Evolutionary conservation across 495 filamentous ascomycete genomes (phyloP).

Genomic region (Penicillium turbatum): DNA sequence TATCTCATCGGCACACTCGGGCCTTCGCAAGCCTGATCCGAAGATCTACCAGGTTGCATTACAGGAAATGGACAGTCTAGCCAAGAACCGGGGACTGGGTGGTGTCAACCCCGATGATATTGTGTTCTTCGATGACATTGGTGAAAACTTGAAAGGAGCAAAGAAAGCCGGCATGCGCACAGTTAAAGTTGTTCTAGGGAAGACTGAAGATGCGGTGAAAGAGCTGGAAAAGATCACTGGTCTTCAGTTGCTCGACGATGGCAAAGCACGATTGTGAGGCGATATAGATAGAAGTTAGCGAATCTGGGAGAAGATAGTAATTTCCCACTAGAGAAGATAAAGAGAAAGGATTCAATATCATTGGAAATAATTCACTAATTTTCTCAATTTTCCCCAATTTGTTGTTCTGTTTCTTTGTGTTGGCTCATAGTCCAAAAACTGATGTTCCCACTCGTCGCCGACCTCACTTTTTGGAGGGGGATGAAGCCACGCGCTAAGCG

Average conservation of each 20-base stretch:
- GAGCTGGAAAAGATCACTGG: constrained; percentile 61
- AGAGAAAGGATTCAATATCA: background rate
- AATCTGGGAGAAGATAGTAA: background rate
- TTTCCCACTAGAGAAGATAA: background rate
- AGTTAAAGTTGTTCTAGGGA: constrained; percentile 77
- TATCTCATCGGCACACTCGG: constrained; percentile 78
- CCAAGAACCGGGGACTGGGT: constrained; percentile 49
- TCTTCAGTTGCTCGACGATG: constrained; percentile 47
- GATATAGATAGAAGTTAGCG: background rate
- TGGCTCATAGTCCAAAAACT: constrained; percentile 1
- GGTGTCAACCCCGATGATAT: constrained; percentile 63
- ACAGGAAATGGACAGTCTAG: constrained; percentile 55
- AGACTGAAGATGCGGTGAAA: constrained; percentile 67
- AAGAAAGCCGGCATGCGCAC: constrained; percentile 73
- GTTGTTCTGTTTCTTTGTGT: background rate
- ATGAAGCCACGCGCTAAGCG: constrained; percentile 47
- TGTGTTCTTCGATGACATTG: constrained; percentile 94
- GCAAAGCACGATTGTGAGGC: constrained; percentile 37
- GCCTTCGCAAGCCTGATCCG: constrained; percentile 81
- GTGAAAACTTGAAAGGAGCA: constrained; percentile 81
- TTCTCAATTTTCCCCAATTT: constrained; percentile 1
- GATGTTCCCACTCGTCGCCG: constrained; percentile 35
- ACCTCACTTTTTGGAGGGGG: constrained; percentile 36
- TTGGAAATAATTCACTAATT: background rate
- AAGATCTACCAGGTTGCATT: constrained; percentile 75